Evolutionary conservation across 768 basidiomycete genomes (phyloP).

Genomic region (Mycena galericulata): DNA sequence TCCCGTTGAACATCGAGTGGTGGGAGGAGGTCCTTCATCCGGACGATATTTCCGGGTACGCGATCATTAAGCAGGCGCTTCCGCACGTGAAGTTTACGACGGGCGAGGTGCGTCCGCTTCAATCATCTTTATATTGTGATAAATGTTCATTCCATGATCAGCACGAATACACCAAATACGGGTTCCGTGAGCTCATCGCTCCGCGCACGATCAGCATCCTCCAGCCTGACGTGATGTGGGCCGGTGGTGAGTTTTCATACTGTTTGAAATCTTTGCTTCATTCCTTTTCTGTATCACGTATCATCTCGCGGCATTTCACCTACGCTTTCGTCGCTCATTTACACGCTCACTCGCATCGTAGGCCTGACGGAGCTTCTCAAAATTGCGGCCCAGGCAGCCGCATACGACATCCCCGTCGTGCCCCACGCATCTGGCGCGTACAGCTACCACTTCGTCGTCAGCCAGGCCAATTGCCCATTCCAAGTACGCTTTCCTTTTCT

Average conservation of each 20-base stretch:
- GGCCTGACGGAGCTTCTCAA: constrained; percentile 47
- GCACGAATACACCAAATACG: constrained; percentile 48
- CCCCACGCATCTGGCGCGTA: constrained; percentile 62
- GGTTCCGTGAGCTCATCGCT: constrained; percentile 48
- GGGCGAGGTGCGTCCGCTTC: constrained; percentile 39
- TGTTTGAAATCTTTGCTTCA: not conserved
- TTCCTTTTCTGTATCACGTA: too few species aligned
- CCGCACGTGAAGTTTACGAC: constrained; percentile 47
- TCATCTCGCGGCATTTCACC: not conserved
- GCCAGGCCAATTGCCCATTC: constrained; percentile 48
- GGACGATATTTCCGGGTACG: constrained; percentile 45
- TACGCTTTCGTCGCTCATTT: not conserved
- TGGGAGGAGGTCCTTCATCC: constrained; percentile 48
- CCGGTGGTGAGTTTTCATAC: constrained; percentile 31
- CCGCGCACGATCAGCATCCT: constrained; percentile 44
- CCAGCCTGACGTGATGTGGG: constrained; percentile 48
- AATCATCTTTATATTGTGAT: not conserved
- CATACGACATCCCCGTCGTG: constrained; percentile 61
- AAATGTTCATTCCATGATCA: not conserved
- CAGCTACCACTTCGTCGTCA: constrained; percentile 59
- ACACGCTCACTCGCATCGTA: not conserved
- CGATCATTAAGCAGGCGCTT: constrained; percentile 43
- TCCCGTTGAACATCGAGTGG: constrained; percentile 46
- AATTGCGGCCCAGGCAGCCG: constrained; percentile 51
- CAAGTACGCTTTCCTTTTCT: constrained; percentile 15